Conservation (phyloP, 1,284 basidiomycete genomes). For the Marasmius fiardii region DNA sequence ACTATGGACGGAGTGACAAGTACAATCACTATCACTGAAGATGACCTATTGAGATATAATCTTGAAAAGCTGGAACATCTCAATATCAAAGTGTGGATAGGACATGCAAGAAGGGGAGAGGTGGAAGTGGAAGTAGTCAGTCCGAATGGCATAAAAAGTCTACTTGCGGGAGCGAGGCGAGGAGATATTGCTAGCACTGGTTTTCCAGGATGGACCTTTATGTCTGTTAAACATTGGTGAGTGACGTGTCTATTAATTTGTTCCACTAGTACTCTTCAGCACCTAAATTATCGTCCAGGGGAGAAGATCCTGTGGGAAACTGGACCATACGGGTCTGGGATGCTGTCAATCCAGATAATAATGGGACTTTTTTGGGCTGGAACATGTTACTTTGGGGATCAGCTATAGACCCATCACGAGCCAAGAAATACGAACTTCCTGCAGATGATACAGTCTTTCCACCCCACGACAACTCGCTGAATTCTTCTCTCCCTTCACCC, state of each 20-base stretch:
- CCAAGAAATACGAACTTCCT: conserved; percentile 63
- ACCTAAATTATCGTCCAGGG: conserved; percentile 54
- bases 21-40: conserved; percentile 67
- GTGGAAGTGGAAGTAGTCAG: conserved; percentile 91
- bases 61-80: conserved; percentile 91
- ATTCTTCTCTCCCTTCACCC: conserved; percentile 32
- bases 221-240: conserved; percentile 97
- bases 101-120: conserved; percentile 84
- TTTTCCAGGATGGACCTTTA: conserved; percentile 94
- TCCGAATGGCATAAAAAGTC: conserved; percentile 83
- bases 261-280: not conserved
- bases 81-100: conserved; percentile 91
- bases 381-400: conserved; percentile 92
- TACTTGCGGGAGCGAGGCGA: conserved; percentile 76
- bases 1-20: conserved; percentile 58
- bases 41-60: conserved; percentile 74
- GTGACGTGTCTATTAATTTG: conserved; percentile 24
- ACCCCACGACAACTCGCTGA: conserved; percentile 35
- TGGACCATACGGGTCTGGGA: conserved; percentile 92
- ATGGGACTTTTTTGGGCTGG: conserved; percentile 89
- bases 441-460: conserved; percentile 54
- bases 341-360: conserved; percentile 51
- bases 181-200: conserved; percentile 73
- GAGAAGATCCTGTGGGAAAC: conserved; percentile 85
- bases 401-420: conserved; percentile 68